phyloP scores from a whole-genome alignment of 169 alveolate genomes.

The Plasmodium vivax region DNA sequence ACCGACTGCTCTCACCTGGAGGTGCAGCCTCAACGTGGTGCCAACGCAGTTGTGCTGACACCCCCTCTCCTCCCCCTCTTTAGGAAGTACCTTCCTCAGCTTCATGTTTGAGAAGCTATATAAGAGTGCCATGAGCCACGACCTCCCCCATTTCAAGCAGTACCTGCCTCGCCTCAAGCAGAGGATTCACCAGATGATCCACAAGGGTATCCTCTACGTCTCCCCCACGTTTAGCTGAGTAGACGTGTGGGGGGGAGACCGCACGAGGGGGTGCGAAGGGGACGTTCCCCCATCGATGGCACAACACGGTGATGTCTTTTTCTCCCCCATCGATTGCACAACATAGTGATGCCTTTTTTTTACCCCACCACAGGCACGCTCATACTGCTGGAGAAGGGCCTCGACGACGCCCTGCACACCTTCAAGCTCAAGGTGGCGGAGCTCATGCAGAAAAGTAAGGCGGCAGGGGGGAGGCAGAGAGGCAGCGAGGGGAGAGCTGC shows the following conservation, averaged over 20 bases:
- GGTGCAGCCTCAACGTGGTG: not conserved
- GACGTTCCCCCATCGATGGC: not conserved
- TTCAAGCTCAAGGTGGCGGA: slow-evolving; percentile 38
- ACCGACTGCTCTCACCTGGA: not conserved
- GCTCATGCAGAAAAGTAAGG: slow-evolving; percentile 35
- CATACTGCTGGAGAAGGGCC: slow-evolving; percentile 1
- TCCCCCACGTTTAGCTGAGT: not conserved
- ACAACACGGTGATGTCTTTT: not conserved
- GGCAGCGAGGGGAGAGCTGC: not conserved
- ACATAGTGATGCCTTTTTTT: not conserved
- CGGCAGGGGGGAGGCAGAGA: not conserved
- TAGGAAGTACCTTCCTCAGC: slow-evolving; percentile 16
- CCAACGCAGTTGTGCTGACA: not conserved
- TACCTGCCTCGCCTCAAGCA: slow-evolving; percentile 21
- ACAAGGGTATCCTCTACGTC: not conserved
- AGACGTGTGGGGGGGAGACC: too few species aligned
- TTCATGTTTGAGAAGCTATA: slow-evolving; percentile 25
- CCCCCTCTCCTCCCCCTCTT: too few species aligned
- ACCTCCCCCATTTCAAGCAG: slow-evolving; percentile 8
- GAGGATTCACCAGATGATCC: slow-evolving; percentile 18
- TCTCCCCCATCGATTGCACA: not conserved
- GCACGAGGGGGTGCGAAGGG: too few species aligned
- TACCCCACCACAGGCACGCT: not conserved
- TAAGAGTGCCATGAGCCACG: not conserved
- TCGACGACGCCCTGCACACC: slow-evolving; percentile 4